These are phyloP conservation scores for Trichoderma breve DNA, from an alignment of 2,329 filamentous ascomycete species.

Conservation along the genomic window DNA sequence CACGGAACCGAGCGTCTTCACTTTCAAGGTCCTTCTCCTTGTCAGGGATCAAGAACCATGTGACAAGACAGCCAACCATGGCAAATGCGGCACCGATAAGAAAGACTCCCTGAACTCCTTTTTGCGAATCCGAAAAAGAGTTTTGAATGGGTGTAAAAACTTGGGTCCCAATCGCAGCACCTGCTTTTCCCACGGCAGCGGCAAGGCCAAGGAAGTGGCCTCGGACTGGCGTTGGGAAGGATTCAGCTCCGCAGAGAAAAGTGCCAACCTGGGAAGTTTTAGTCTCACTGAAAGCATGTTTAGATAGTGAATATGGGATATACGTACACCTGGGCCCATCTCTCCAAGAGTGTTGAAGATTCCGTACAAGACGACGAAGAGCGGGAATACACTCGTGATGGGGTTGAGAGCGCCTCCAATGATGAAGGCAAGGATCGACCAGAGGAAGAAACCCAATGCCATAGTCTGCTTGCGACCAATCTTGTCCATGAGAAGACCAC, in stretches of 20 bases:
- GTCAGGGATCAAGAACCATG: conserved; percentile 30
- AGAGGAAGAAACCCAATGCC: conserved; percentile 26
- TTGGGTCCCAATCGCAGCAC: conserved; percentile 48
- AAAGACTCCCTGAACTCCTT: conserved; percentile 29
- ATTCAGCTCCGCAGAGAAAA: conserved; percentile 38
- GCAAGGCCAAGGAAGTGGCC: conserved; percentile 51
- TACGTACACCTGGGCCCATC: conserved; percentile 43
- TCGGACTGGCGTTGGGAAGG: conserved; percentile 49
- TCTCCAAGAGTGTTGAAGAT: conserved; percentile 40
- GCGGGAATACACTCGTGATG: conserved; percentile 45
- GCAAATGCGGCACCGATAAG: conserved; percentile 31
- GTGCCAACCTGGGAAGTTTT: conserved; percentile 30
- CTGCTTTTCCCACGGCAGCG: conserved; percentile 50
- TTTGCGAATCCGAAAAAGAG: conserved; percentile 24
- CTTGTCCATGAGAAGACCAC: conserved; percentile 40
- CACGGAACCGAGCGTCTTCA: conserved; percentile 25
- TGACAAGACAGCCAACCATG: conserved; percentile 25
- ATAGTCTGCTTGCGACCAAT: conserved; percentile 36
- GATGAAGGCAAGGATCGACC: conserved; percentile 44
- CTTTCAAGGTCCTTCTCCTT: conserved; percentile 22
- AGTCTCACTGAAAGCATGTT: not conserved
- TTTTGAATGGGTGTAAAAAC: conserved; percentile 26
- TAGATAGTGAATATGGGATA: conserved; percentile 18
- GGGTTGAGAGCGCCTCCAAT: conserved; percentile 48
- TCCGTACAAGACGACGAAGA: conserved; percentile 52